A percentile compares a stretch with the other conserved stretches of the same genome.
These are phyloP conservation scores for Cladosporium sphaerospermum DNA, from an alignment of 2,329 filamentous ascomycete species.

Conservation along the genomic window DNA sequence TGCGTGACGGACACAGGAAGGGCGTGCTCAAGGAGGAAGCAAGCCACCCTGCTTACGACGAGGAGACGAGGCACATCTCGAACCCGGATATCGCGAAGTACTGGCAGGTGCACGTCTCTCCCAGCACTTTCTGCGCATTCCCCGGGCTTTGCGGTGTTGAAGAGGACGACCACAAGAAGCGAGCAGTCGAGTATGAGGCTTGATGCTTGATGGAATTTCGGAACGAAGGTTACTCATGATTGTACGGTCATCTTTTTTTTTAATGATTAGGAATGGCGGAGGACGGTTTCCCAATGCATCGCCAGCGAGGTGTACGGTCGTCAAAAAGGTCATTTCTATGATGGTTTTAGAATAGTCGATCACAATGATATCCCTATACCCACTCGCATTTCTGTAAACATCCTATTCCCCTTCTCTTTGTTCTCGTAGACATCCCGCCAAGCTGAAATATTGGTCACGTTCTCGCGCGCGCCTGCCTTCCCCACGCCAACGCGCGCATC, in stretches of 20 bases:
- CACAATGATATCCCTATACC: too few relatives aligned
- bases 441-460: too few relatives aligned
- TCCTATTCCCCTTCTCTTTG: too few relatives aligned
- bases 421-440: too few relatives aligned
- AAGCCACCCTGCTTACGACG: conserved; percentile 34
- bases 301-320: background rate
- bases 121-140: conserved; percentile 20
- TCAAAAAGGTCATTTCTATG: too few relatives aligned
- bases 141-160: conserved; percentile 19
- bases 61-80: conserved; percentile 22
- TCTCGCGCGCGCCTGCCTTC: too few relatives aligned
- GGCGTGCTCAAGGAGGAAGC: conserved; percentile 48
- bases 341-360: too few relatives aligned
- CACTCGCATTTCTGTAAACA: too few relatives aligned
- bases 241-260: background rate
- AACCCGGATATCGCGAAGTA: conserved; percentile 27
- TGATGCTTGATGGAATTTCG: background rate
- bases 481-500: too few relatives aligned
- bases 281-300: background rate
- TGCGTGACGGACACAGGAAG: conserved; percentile 36
- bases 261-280: background rate
- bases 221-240: background rate
- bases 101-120: conserved; percentile 41
- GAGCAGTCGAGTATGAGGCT: background rate
- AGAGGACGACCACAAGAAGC: conserved; percentile 5